Evolutionary conservation across 2,329 filamentous ascomycete species (phyloP), one percentile per base, ranked within the genome.

Genomic region (Pseudocercospora cruenta): DNA sequence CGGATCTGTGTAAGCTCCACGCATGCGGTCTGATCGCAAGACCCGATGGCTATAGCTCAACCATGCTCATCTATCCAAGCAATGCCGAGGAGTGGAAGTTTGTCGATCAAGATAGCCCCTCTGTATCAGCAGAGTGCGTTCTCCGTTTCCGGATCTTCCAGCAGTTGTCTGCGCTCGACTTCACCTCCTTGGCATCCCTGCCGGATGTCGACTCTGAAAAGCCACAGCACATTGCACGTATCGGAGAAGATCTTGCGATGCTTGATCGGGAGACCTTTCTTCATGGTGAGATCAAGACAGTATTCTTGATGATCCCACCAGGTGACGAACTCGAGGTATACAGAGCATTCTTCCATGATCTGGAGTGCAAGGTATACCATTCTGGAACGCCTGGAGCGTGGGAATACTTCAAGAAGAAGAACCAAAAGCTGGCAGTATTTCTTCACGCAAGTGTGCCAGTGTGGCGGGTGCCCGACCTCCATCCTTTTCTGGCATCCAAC

Each of bases 401-500:
- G 75, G 60, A 69, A 4, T 70, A 73, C 36, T 76, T 76, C 58
- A 65, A 68, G 19, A 62, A 49, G 21, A 67, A 62, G 21, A 60
- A 51, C 33, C 5, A 19, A 36, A 53, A 62, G 10, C 33, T 31
- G 2, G 63, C 62, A 36, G 73, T 80, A 54, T 61, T 68, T 71
- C 74, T 73, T 65, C 73, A 75, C 39, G 64, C 78, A 2, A 75
- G 78, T 10, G 75, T 78, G 36, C 74, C 74, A 2, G 75, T 77
- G 19, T 75, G 72, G 51, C 65, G 74, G 14, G 70, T 81, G 0
- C 74, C 77, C 5, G 70, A 70, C 0, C 74, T 81, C 22, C 73
- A 78, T 14, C 54, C 74, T 5, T 51, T 79, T 2, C 75, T 80
- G 3, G 65, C 65, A n/a, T 62, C 66, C 10, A 64, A 72, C 33